Evolutionary conservation across 116 monocot genomes (phyloP), one percentile per base, ranked within the genome.

Genomic region (Iris pallida): DNA sequence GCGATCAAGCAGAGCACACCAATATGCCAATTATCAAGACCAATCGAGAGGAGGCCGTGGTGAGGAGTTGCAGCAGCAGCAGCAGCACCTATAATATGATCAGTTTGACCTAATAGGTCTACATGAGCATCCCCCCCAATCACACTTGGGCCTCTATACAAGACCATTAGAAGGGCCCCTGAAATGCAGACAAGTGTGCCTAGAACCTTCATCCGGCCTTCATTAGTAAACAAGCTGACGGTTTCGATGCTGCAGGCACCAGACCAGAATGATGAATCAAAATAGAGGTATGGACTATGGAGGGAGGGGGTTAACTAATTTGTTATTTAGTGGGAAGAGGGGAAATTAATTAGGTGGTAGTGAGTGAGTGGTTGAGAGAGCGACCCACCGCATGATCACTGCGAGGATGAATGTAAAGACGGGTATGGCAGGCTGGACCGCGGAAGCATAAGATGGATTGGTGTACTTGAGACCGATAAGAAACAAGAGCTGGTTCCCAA

Each of bases 391-490:
- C 78, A 88, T 84, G 11, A 82, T n/a, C 20, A 68, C 70, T 64
- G 88, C 88, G 16, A 95, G 72, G 30, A 95, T 65, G 71, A 95
- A 95, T 53, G 95, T 95, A 55, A 95, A 88, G 48, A 91, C 91
- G 16, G 95, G 95, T 67, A 91, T 88, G 64, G 95, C 70, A 51
- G 95, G 95, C 66, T 91, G 91, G 75, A 86, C 60, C 47, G 95
- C 95, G 30, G 95, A 83, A 48, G 91, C 91, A 78, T 84, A 88
- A 40, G 84, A 82, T 13, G 95, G 91, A 64, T 78, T 95, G 57
- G 95, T 91, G 80, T 91, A 95, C 75, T 73, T 82, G 42, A 95
- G 86, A 56, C 95, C 95, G 55, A 88, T 30, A 61, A 91, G 78
- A 80, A 91, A 95, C 41, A 95, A 76, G 18, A 96, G 77, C 72